Evolutionary conservation across 2,329 filamentous ascomycete species (phyloP).

Genomic region (Ascocoryne sarcoides): DNA sequence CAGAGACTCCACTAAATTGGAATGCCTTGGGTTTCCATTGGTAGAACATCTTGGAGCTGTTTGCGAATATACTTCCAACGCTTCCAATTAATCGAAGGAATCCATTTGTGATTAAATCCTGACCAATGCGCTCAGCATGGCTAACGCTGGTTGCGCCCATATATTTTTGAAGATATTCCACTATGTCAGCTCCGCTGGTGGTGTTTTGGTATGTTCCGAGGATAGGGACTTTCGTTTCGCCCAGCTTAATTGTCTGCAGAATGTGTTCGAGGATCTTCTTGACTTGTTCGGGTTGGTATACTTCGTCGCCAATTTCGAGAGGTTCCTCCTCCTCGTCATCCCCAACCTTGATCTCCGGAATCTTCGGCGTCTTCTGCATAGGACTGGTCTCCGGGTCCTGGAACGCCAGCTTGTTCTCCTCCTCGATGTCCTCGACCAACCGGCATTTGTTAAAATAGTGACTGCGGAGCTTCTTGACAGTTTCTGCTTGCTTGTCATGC

Average conservation of each 20-base stretch:
- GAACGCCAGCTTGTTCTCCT: slow-evolving; percentile 97
- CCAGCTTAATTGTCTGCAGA: slow-evolving; percentile 76
- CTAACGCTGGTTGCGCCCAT: slow-evolving; percentile 77
- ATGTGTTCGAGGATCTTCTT: slow-evolving; percentile 86
- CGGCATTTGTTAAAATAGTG: slow-evolving; percentile 99
- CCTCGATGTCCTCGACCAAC: slow-evolving; percentile 89
- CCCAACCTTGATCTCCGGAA: slow-evolving; percentile 84
- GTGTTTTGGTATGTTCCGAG: slow-evolving; percentile 92
- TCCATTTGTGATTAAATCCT: slow-evolving; percentile 79
- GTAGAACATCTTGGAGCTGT: slow-evolving; percentile 95
- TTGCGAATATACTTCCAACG: slow-evolving; percentile 90
- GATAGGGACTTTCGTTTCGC: slow-evolving; percentile 91
- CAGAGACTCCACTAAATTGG: slow-evolving; percentile 75
- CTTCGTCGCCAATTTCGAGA: slow-evolving; percentile 83
- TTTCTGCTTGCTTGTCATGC: slow-evolving; percentile 84
- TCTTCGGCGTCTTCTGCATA: slow-evolving; percentile 54
- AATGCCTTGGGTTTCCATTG: slow-evolving; percentile 95
- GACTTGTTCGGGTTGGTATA: slow-evolving; percentile 75
- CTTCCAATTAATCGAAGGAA: slow-evolving; percentile 88
- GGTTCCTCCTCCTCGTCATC: slow-evolving; percentile 72
- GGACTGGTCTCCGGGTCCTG: slow-evolving; percentile 73
- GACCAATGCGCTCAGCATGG: slow-evolving; percentile 89
- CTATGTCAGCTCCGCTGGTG: slow-evolving; percentile 83
- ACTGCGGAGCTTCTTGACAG: slow-evolving; percentile 85
- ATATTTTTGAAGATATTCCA: slow-evolving; percentile 86